Percentiles rank a stretch among this genome's conserved stretches.
phyloP scores from a whole-genome alignment of 768 basidiomycete species.

The Leccinum uliginosum region DNA sequence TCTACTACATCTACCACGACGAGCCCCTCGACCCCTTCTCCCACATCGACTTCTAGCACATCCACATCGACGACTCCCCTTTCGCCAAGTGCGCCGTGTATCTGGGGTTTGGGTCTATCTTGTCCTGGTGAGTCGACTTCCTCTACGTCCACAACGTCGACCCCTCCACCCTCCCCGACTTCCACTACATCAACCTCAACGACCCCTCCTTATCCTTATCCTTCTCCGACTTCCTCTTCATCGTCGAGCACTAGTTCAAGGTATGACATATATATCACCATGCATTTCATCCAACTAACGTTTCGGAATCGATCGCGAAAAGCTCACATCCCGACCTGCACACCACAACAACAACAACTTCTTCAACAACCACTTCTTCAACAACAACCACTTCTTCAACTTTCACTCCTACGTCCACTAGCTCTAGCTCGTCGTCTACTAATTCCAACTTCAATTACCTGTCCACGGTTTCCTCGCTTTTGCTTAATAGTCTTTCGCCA shows the following conservation, averaged over 20 bases:
- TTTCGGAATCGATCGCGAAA: slow-evolving; percentile 24
- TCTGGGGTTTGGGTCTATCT: not conserved
- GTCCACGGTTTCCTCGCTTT: slow-evolving; percentile 32
- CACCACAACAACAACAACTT: slow-evolving; percentile 2
- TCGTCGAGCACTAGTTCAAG: not conserved
- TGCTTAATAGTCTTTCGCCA: slow-evolving; percentile 23
- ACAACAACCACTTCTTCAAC: slow-evolving; percentile 4
- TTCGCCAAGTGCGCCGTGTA: not conserved
- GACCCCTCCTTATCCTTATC: not conserved
- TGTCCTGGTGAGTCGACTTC: not conserved
- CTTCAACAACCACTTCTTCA: slow-evolving; percentile 4
- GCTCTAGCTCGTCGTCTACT: slow-evolving; percentile 5
- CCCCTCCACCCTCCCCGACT: not conserved
- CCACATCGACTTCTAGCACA: not conserved
- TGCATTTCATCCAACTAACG: not conserved
- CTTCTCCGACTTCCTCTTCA: not conserved
- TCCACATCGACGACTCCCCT: not conserved
- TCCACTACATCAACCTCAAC: not conserved
- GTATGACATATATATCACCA: slow-evolving; percentile 8
- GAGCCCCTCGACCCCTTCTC: not conserved
- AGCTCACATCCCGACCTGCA: slow-evolving; percentile 26
- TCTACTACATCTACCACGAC: not conserved
- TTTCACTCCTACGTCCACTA: slow-evolving; percentile 12
- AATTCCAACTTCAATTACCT: slow-evolving; percentile 32
- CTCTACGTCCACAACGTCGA: not conserved